Conservation (phyloP, 2,329 filamentous ascomycete genomes). For the Lachnellula suecica region DNA sequence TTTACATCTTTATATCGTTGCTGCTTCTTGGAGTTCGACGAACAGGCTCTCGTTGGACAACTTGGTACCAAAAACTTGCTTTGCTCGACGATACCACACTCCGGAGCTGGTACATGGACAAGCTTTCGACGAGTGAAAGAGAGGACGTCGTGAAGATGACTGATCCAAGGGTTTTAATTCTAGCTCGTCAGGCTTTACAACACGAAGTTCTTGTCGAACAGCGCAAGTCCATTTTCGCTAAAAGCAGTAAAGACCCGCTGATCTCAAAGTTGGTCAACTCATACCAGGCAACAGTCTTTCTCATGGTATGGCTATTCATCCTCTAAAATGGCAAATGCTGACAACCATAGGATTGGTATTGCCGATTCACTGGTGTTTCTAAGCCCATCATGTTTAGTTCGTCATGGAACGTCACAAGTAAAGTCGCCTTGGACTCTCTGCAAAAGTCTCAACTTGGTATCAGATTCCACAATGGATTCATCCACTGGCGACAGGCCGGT, state of each 20-base stretch:
- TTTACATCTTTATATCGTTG: constrained; percentile 51
- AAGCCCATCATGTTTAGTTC: constrained; percentile 53
- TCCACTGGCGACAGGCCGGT: constrained; percentile 57
- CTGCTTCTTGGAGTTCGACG: constrained; percentile 53
- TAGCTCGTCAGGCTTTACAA: constrained; percentile 45
- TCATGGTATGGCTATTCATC: constrained; percentile 10
- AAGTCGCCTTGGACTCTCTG: constrained; percentile 52
- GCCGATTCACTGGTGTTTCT: constrained; percentile 46
- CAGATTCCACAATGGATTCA: constrained; percentile 54
- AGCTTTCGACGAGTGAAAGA: constrained; percentile 18
- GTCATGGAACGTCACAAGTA: constrained; percentile 56
- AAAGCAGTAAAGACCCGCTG: constrained; percentile 41
- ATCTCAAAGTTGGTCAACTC: constrained; percentile 41
- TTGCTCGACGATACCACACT: constrained; percentile 49
- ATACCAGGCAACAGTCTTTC: constrained; percentile 12
- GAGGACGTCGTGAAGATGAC: constrained; percentile 19
- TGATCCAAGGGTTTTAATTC: constrained; percentile 43
- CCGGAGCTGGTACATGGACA: constrained; percentile 46
- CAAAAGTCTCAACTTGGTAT: constrained; percentile 53
- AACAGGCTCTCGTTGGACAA: constrained; percentile 57
- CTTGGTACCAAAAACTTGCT: constrained; percentile 53
- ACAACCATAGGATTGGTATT: constrained; percentile 48
- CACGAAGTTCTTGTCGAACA: constrained; percentile 45
- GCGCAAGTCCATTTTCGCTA: constrained; percentile 41
- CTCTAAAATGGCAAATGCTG: constrained; percentile 2